Percentiles rank a stretch among this genome's conserved stretches.
Conservation (phyloP, 1,284 basidiomycete genomes). For the Vanrija humicola region DNA sequence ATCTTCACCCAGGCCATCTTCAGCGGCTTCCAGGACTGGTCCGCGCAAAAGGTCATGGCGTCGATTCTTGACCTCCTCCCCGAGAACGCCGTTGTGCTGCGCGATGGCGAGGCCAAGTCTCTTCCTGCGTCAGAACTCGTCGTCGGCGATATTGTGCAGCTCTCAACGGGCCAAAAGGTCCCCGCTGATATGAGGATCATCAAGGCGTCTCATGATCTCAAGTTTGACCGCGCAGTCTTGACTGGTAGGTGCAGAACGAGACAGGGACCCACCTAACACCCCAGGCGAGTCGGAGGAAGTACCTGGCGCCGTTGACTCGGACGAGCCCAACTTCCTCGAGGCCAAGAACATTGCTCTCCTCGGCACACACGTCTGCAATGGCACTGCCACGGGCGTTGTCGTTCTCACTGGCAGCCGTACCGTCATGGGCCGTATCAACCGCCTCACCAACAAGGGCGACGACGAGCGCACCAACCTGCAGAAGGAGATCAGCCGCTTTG, state of each 20-base stretch:
- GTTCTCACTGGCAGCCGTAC: constrained; percentile 60
- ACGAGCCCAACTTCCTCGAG: constrained; percentile 59
- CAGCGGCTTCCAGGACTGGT: constrained; percentile 37
- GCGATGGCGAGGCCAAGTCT: constrained; percentile 40
- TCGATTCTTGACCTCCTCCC: constrained; percentile 52
- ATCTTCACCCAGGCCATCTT: constrained; percentile 51
- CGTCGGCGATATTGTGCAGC: constrained; percentile 44
- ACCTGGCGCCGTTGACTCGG: constrained; percentile 54
- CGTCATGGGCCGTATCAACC: constrained; percentile 58
- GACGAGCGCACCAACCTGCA: constrained; percentile 48
- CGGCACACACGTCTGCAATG: constrained; percentile 61
- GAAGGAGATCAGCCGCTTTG: constrained; percentile 50
- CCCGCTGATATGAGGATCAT: constrained; percentile 57
- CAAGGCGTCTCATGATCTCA: constrained; percentile 54
- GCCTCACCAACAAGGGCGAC: constrained; percentile 55
- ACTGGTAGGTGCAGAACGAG: constrained; percentile 40
- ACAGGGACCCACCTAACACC: background rate
- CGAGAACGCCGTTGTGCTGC: constrained; percentile 44
- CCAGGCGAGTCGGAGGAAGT: constrained; percentile 58
- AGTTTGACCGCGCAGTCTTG: constrained; percentile 61
- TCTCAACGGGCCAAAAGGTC: constrained; percentile 48
- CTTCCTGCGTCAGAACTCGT: constrained; percentile 44
- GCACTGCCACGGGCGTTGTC: constrained; percentile 56
- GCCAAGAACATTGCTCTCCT: constrained; percentile 62
- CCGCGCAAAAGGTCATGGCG: constrained; percentile 48